Evolutionary conservation across 1,139 yeast genomes (phyloP), one percentile per base, ranked within the genome.

Genomic region (Sugiyamaella paludigena): DNA sequence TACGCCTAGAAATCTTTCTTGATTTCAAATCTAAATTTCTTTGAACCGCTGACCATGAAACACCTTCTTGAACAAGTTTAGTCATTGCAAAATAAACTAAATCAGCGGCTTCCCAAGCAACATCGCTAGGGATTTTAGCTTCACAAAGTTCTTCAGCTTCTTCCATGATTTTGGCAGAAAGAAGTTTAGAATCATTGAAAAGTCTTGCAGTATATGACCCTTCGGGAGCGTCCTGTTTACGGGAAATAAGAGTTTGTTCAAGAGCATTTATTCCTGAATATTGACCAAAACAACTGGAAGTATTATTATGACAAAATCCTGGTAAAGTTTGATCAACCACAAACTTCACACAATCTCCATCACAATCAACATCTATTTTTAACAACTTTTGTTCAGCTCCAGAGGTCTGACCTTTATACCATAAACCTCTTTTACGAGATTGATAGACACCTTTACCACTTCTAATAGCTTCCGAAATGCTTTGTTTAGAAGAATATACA

Each of bases 101-200:
- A 66, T 94, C 99, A 7, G 98, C 98, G 49, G 95, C 92, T 70
- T 92, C 98, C 96, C 97, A 92, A 0, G 98, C 85, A 47, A 89
- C 79, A 55, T 92, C 98, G 2, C 78, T 79, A 57, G 76, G 75
- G 7, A 75, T 62, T 49, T 69, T 66, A 15, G 98, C 98, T 51
- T 88, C 97, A 36, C 91, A 82, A 55, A 92, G 78, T 68, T 94
- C 99, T 63, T 92, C 98, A 48, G 96, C 95, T 69, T 92, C 99
- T 72, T 92, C 98, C 66, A 82, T 81, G 69, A 92, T 84, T 74
- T 92, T 92, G 16, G 98, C 96, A 50, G 78, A 73, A 58, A 94
- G 74, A 46, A 92, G 75, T 29, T 75, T 76, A 40, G 81, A 82
- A 68, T 92, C 98, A 48, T 79, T 76, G 63, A 92, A 89, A 55